Percentiles rank a stretch among this genome's conserved stretches.
Conservation (phyloP, 805 yeast genomes). For the Cyberlindnera veronae region DNA sequence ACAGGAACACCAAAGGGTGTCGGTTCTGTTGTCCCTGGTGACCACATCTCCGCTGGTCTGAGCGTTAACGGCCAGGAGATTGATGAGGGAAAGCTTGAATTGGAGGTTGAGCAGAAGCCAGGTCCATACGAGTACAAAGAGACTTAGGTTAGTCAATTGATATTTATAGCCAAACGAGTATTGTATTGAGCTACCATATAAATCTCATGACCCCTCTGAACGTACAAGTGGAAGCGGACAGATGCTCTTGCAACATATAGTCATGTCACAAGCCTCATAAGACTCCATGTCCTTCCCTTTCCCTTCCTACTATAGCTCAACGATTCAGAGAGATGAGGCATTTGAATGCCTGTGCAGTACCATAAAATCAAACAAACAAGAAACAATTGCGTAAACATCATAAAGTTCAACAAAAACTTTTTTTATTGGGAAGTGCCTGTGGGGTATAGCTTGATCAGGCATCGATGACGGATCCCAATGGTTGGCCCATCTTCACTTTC, state of each 20-base stretch:
- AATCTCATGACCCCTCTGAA: too few species aligned
- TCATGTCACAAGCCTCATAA: too few species aligned
- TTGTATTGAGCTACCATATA: too few species aligned
- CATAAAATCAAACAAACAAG: background rate
- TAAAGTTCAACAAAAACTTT: background rate
- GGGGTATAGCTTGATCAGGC: background rate
- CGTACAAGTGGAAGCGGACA: too few species aligned
- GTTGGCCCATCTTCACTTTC: slow-evolving; percentile 79
- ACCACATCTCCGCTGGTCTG: slow-evolving; percentile 62
- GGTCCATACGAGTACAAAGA: slow-evolving; percentile 58
- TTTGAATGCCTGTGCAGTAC: background rate
- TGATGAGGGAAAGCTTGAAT: slow-evolving; percentile 38
- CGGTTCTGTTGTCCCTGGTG: slow-evolving; percentile 81
- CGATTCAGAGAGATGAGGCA: too few species aligned
- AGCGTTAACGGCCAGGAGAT: slow-evolving; percentile 52
- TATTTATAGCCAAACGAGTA: too few species aligned
- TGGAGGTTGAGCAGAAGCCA: slow-evolving; percentile 40
- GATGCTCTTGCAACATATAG: too few species aligned
- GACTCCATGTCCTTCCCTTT: too few species aligned
- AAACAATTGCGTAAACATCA: slow-evolving; percentile 5
- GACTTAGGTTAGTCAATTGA: too few species aligned
- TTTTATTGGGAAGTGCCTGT: background rate
- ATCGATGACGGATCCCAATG: slow-evolving; percentile 47
- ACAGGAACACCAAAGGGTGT: slow-evolving; percentile 99
- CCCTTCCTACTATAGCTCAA: too few species aligned